A percentile compares a stretch with the other conserved stretches of the same genome.
phyloP scores from a whole-genome alignment of 345 rosid genomes.

The Populus nigra region DNA sequence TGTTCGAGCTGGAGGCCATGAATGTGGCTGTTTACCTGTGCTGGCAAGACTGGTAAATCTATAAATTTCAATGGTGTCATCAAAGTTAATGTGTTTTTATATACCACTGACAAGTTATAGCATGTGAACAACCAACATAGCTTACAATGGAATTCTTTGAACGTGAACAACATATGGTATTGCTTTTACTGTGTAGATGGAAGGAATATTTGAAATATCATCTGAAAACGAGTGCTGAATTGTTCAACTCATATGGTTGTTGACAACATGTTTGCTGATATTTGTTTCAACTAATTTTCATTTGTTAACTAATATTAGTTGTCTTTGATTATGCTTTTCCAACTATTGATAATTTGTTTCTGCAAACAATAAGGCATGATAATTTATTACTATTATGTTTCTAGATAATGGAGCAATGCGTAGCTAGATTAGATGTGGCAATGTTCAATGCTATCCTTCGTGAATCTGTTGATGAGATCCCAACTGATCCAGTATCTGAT shows the following conservation, averaged over 20 bases:
- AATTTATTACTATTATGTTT: conserved; percentile 2
- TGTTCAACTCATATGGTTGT: background rate
- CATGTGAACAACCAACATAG: too few relatives aligned
- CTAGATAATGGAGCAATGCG: conserved; percentile 95
- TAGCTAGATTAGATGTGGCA: conserved; percentile 88
- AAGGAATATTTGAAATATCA: background rate
- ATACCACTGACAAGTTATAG: background rate
- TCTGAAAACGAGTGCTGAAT: background rate
- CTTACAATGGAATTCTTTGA: too few relatives aligned
- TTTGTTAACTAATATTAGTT: background rate
- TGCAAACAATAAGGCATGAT: background rate
- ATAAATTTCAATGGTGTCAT: background rate
- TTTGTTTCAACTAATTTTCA: background rate
- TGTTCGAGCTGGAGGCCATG: conserved; percentile 81
- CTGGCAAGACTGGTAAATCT: conserved; percentile 68
- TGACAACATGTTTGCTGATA: background rate
- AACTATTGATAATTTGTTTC: background rate
- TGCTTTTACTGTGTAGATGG: background rate
- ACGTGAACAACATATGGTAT: background rate
- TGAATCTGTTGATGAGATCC: conserved; percentile 77
- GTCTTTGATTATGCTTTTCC: background rate
- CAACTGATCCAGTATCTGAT: conserved; percentile 91
- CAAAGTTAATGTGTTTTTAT: too few relatives aligned
- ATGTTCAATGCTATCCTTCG: conserved; percentile 98
- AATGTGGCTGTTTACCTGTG: conserved; percentile 80